A percentile compares a stretch with the other conserved stretches of the same genome.
These are phyloP conservation scores for Blastomyces gilchristii DNA, from an alignment of 2,329 filamentous ascomycete genomes.

Conservation along the genomic window DNA sequence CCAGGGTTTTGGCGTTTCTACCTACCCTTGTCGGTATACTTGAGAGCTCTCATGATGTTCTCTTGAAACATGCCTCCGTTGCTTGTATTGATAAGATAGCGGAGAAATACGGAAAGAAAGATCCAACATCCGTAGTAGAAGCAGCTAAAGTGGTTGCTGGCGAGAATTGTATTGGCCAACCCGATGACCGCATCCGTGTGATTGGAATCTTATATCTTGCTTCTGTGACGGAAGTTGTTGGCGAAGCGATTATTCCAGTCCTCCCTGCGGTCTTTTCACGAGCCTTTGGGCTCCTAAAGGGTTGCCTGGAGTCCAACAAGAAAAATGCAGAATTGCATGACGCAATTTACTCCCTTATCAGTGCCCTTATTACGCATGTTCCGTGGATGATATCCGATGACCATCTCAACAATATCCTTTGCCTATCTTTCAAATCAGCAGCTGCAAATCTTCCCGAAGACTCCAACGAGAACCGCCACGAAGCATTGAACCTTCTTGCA, in stretches of 20 bases:
- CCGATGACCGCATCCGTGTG: constrained; percentile 61
- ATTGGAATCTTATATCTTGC: constrained; percentile 84
- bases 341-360: constrained; percentile 69
- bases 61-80: constrained; percentile 75
- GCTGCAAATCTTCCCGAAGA: constrained; percentile 51
- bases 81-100: constrained; percentile 85
- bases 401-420: constrained; percentile 62
- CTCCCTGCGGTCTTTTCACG: constrained; percentile 65
- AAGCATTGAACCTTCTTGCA: constrained; percentile 64
- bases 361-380: constrained; percentile 67
- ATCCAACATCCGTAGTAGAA: constrained; percentile 62
- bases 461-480: constrained; percentile 53
- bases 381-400: constrained; percentile 78
- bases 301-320: constrained; percentile 46
- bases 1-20: constrained; percentile 65
- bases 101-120: constrained; percentile 91
- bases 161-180: constrained; percentile 62
- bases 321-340: constrained; percentile 61
- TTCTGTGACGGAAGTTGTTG: constrained; percentile 78
- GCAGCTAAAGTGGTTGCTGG: constrained; percentile 70
- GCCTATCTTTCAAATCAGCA: constrained; percentile 62
- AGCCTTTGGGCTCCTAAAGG: constrained; percentile 59
- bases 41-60: constrained; percentile 57
- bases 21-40: constrained; percentile 69
- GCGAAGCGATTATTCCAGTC: constrained; percentile 74